phyloP scores from a whole-genome alignment of 257 asterid species.

The Gentiana macrophylla region DNA sequence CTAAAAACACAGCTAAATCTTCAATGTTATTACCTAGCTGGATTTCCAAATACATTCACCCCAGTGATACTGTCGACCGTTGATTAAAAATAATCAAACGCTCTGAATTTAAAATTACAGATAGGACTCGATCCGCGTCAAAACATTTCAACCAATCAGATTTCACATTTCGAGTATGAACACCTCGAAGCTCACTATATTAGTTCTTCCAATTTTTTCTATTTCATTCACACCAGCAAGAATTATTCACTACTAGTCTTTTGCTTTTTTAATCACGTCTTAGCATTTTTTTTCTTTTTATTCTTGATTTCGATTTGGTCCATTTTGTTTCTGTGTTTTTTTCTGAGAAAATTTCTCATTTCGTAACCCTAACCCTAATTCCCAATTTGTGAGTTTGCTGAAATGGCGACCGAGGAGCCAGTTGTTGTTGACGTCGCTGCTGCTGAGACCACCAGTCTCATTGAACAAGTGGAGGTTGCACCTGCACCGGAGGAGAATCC shows the following conservation, averaged over 20 bases:
- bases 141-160: constrained; percentile 44
- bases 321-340: no score
- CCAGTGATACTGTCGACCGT: constrained; percentile 35
- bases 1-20: constrained; percentile 42
- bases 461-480: constrained; percentile 13
- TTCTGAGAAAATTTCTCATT: constrained; percentile 8
- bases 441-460: constrained; percentile 20
- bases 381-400: background rate
- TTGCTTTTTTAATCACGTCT: no score
- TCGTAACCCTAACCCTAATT: constrained; percentile 15
- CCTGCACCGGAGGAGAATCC: constrained; percentile 11
- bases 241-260: no score
- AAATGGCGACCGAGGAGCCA: constrained; percentile 48
- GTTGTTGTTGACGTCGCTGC: constrained; percentile 11
- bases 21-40: constrained; percentile 8
- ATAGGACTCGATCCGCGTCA: constrained; percentile 46
- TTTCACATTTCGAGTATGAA: constrained; percentile 22
- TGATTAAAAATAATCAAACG: constrained; percentile 52
- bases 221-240: constrained; percentile 4
- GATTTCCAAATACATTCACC: constrained; percentile 19
- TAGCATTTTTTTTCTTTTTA: no score
- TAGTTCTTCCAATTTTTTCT: constrained; percentile 28
- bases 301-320: no score
- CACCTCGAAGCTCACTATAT: constrained; percentile 29
- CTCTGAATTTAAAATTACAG: constrained; percentile 45